Percentiles rank a stretch among this genome's conserved stretches.
These are phyloP conservation scores for Phalaenopsis equestris DNA, from an alignment of 106 monocot species.

Conservation along the genomic window DNA sequence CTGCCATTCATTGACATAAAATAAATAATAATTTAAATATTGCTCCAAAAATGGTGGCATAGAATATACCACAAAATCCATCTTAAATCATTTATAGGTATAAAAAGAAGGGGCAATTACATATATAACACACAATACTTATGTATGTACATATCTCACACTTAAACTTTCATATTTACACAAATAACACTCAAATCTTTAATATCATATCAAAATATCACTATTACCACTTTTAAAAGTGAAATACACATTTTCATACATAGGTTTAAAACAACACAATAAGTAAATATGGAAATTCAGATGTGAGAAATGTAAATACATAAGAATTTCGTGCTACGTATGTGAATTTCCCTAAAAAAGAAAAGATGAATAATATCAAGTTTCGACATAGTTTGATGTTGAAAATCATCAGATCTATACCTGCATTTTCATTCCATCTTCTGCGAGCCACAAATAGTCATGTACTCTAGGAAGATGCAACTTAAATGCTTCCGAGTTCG, in stretches of 20 bases:
- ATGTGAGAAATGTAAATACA: too few species aligned
- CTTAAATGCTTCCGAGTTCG: slow-evolving; percentile 87
- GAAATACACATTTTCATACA: too few species aligned
- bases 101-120: not conserved
- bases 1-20: slow-evolving; percentile 12
- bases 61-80: not conserved
- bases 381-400: too few species aligned
- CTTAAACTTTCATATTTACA: too few species aligned
- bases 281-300: too few species aligned
- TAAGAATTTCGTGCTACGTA: too few species aligned
- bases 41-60: not conserved
- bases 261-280: too few species aligned
- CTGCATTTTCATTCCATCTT: slow-evolving; percentile 99
- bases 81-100: not conserved
- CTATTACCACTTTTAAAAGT: too few species aligned
- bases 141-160: too few species aligned
- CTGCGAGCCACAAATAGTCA: slow-evolving; percentile 93
- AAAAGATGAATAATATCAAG: not conserved
- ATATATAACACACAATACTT: too few species aligned
- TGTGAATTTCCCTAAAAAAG: not conserved
- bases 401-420: slow-evolving; percentile 13
- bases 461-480: slow-evolving; percentile 68
- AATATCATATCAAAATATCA: too few species aligned
- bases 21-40: slow-evolving; percentile 2
- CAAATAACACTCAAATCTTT: too few species aligned